Evolutionary conservation across 2,329 filamentous ascomycete genomes (phyloP).

Genomic region (Fusarium scirpi): DNA sequence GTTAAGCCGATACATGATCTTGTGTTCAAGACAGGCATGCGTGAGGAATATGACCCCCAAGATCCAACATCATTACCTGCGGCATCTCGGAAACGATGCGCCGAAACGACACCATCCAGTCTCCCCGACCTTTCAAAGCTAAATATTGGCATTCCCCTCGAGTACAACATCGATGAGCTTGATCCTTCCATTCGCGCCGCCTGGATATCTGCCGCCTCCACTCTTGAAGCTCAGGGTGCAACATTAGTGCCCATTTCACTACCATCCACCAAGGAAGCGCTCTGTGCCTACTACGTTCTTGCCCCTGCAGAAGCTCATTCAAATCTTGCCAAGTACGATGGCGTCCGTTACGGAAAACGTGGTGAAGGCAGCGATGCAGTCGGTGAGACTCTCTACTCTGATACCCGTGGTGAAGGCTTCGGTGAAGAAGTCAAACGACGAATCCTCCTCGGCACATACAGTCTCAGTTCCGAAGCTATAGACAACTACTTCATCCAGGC

Average conservation of each 20-base stretch:
- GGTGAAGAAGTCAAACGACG: conserved; percentile 87
- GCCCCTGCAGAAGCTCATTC: conserved; percentile 95
- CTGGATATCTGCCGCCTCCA: conserved; percentile 73
- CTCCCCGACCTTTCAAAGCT: conserved; percentile 51
- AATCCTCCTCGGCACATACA: conserved; percentile 91
- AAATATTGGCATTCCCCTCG: conserved; percentile 70
- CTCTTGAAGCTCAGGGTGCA: conserved; percentile 74
- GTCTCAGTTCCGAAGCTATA: conserved; percentile 87
- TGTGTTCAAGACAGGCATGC: conserved; percentile 63
- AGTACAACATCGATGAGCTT: conserved; percentile 92
- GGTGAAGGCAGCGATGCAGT: conserved; percentile 64
- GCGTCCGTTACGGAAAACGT: conserved; percentile 86
- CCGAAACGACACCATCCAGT: conserved; percentile 43
- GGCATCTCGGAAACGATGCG: conserved; percentile 65
- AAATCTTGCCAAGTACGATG: conserved; percentile 96
- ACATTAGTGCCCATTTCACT: conserved; percentile 81
- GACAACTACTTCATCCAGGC: conserved; percentile 98
- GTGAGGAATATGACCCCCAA: conserved; percentile 68
- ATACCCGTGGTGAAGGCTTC: conserved; percentile 79
- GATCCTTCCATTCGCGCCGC: conserved; percentile 74
- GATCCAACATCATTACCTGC: conserved; percentile 80
- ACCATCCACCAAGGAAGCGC: conserved; percentile 84
- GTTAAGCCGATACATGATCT: conserved; percentile 65
- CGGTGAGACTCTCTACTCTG: conserved; percentile 78
- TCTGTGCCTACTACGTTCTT: conserved; percentile 95